phyloP scores from a whole-genome alignment of 345 rosid genomes.

The Crucihimalaya himalaica region DNA sequence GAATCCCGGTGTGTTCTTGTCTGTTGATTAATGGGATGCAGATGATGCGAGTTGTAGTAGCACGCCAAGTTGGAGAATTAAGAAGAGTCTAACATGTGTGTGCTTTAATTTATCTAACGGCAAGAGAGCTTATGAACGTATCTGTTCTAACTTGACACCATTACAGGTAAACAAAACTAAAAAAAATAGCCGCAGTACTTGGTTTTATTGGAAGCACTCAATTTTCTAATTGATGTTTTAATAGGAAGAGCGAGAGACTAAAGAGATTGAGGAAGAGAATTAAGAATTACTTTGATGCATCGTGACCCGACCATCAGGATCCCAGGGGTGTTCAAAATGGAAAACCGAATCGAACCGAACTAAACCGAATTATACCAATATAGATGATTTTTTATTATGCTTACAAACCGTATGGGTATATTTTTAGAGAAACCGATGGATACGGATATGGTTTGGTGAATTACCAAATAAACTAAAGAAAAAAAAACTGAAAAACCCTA shows the following conservation, averaged over 20 bases:
- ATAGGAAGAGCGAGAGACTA: slow-evolving; percentile 80
- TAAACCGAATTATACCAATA: too few relatives aligned
- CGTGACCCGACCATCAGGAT: slow-evolving; percentile 81
- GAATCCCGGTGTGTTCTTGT: not conserved
- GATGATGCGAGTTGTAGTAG: slow-evolving; percentile 61
- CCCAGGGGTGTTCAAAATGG: too few relatives aligned
- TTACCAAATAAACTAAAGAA: too few relatives aligned
- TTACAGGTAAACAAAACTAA: slow-evolving; percentile 55
- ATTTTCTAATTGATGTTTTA: not conserved
- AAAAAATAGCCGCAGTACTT: not conserved
- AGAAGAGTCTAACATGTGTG: slow-evolving; percentile 86
- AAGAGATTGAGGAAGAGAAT: slow-evolving; percentile 70
- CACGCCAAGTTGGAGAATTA: slow-evolving; percentile 71
- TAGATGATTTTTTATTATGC: too few relatives aligned
- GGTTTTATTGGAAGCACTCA: not conserved
- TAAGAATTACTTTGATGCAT: slow-evolving; percentile 72
- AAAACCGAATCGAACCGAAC: too few relatives aligned
- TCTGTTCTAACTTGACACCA: slow-evolving; percentile 78
- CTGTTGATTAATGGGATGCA: slow-evolving; percentile 17
- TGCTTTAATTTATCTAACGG: slow-evolving; percentile 90
- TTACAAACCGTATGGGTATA: too few relatives aligned
- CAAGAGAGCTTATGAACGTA: slow-evolving; percentile 69
- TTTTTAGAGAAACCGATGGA: too few relatives aligned
- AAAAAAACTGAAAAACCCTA: too few relatives aligned
- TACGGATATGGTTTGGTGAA: too few relatives aligned